Conservation (phyloP, 2,329 filamentous ascomycete species). For the Sporothrix brunneoviolacea region DNA sequence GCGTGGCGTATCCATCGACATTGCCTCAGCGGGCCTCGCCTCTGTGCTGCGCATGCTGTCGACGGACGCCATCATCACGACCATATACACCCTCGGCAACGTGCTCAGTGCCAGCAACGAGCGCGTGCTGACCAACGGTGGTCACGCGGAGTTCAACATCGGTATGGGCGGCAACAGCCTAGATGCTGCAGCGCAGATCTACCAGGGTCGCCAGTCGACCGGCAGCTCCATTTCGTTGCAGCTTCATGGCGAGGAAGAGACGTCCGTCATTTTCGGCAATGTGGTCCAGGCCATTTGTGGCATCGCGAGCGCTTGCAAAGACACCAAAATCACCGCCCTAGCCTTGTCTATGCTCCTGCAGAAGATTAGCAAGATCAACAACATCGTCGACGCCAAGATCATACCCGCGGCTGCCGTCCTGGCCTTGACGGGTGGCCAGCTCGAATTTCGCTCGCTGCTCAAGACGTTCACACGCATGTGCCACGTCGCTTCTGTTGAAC, state of each 20-base stretch:
- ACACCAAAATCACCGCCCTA: conserved; percentile 87
- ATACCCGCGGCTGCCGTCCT: conserved; percentile 74
- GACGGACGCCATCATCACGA: conserved; percentile 89
- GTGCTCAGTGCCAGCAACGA: conserved; percentile 71
- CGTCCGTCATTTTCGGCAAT: conserved; percentile 68
- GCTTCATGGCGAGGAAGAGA: conserved; percentile 70
- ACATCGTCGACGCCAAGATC: conserved; percentile 74
- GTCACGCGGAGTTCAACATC: conserved; percentile 26
- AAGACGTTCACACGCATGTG: conserved; percentile 74
- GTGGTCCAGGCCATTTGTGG: conserved; percentile 93
- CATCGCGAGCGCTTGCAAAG: conserved; percentile 74
- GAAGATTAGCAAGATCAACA: conserved; percentile 80
- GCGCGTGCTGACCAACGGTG: conserved; percentile 45
- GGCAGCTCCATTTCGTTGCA: conserved; percentile 77
- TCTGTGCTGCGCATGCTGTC: conserved; percentile 75
- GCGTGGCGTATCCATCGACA: conserved; percentile 58
- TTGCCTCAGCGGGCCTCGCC: conserved; percentile 80
- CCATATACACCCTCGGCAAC: conserved; percentile 93
- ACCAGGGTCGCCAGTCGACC: conserved; percentile 50
- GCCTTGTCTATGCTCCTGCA: conserved; percentile 96
- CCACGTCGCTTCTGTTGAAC: conserved; percentile 64
- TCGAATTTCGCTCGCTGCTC: conserved; percentile 79
- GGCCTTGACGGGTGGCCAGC: conserved; percentile 66
- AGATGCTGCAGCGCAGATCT: conserved; percentile 36
- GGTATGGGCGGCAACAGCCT: conserved; percentile 17